These are phyloP conservation scores for Yarrowia osloensis DNA, from an alignment of 805 yeast genomes.

Conservation along the genomic window DNA sequence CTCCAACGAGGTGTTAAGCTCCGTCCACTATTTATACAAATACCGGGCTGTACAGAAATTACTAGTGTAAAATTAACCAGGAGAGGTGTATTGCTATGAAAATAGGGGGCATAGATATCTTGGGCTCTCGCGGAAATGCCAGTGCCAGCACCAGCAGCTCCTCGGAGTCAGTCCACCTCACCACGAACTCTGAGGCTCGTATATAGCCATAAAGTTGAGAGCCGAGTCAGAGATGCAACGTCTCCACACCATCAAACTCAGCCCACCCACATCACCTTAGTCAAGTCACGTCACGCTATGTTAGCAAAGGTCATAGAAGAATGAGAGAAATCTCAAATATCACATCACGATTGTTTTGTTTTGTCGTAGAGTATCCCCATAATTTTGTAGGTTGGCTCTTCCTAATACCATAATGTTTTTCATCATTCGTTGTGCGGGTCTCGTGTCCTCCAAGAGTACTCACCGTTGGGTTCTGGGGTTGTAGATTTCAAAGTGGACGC, in stretches of 20 bases:
- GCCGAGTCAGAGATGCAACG: slow-evolving; percentile 6
- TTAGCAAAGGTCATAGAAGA: not conserved
- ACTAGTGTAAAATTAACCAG: not conserved
- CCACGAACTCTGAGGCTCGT: not conserved
- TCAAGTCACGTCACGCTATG: not conserved
- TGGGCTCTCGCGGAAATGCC: no score
- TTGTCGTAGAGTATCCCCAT: slow-evolving; percentile 28
- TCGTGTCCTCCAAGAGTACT: not conserved
- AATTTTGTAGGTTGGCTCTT: slow-evolving; percentile 27
- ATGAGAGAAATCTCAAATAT: not conserved
- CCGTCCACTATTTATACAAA: no score
- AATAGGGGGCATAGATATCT: no score
- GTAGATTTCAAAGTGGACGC: not conserved
- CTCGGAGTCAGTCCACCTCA: not conserved
- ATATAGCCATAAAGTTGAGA: slow-evolving; percentile 4
- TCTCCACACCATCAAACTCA: not conserved
- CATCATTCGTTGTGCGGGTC: slow-evolving; percentile 10
- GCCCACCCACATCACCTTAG: not conserved
- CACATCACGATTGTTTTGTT: slow-evolving; percentile 26
- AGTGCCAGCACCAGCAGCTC: not conserved
- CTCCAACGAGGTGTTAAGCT: no score
- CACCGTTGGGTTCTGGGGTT: not conserved
- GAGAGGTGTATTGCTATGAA: not conserved
- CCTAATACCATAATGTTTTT: slow-evolving; percentile 26
- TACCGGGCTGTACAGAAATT: no score